Conservation (phyloP, 208 protist genomes). For the Entamoeba histolytica region DNA sequence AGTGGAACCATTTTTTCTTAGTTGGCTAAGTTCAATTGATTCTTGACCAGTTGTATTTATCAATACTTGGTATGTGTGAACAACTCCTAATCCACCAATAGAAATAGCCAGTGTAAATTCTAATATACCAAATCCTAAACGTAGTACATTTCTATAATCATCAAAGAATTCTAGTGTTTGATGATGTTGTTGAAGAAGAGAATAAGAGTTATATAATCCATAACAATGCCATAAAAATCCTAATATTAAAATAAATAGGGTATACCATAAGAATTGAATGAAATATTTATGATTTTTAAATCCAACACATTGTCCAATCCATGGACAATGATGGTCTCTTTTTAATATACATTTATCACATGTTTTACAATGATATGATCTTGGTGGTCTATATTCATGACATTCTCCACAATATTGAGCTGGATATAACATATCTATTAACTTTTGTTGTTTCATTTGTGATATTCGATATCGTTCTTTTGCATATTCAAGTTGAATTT, state of each 20-base stretch:
- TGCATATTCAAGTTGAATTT: neutral
- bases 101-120: neutral
- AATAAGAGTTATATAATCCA: neutral
- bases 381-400: conserved; percentile 17
- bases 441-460: neutral
- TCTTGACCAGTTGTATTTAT: neutral
- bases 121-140: neutral
- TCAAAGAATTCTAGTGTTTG: neutral
- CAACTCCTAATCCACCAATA: neutral
- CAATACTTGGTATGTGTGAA: neutral
- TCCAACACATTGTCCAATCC: conserved; percentile 28
- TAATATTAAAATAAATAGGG: neutral
- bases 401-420: conserved; percentile 7
- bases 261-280: conserved; percentile 1
- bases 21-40: neutral
- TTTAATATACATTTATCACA: conserved; percentile 25
- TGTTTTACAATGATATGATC: conserved; percentile 22
- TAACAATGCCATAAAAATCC: neutral
- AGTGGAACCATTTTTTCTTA: neutral
- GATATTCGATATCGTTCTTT: neutral
- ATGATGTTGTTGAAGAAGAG: neutral
- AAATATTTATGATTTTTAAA: conserved; percentile 26
- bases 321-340: conserved; percentile 35
- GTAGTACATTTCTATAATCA: neutral
- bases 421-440: neutral